Percentiles rank a stretch among this genome's conserved stretches.
Conservation (phyloP, 169 alveolate genomes). For the Eimeria acervulina region DNA sequence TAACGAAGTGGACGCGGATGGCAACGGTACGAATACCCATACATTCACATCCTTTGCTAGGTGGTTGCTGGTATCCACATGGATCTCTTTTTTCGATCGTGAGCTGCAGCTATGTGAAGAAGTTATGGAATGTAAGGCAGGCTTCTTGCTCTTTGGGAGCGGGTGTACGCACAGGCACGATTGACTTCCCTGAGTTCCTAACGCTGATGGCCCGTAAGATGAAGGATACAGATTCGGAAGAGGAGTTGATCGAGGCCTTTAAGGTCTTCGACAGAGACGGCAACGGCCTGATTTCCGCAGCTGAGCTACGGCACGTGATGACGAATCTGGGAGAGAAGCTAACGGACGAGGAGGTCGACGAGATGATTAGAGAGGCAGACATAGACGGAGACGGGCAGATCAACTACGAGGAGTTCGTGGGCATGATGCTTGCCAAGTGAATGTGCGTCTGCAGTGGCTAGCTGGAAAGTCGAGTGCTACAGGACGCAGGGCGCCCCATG, state of each 20-base stretch:
- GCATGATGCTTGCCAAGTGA: conserved; percentile 98
- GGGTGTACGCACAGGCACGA: conserved; percentile 89
- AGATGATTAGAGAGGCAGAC: conserved; percentile 99
- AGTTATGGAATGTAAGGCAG: background rate
- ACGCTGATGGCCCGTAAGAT: conserved; percentile 99
- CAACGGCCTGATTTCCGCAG: conserved; percentile 98
- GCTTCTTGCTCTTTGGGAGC: background rate
- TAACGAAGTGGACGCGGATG: conserved; percentile 97
- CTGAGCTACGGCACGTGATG: conserved; percentile 99
- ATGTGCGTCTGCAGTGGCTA: background rate
- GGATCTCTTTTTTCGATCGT: background rate
- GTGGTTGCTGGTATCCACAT: background rate
- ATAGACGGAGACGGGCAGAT: conserved; percentile 99
- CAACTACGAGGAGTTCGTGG: conserved; percentile 98
- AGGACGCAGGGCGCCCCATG: conserved; percentile 47
- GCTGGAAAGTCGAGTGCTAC: background rate
- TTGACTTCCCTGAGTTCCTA: conserved; percentile 99
- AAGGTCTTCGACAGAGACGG: conserved; percentile 99
- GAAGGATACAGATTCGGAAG: conserved; percentile 99
- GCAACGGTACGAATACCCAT: conserved; percentile 90
- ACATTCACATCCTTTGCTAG: background rate
- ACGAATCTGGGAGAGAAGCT: conserved; percentile 99
- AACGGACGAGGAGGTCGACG: conserved; percentile 99
- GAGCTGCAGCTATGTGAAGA: background rate
- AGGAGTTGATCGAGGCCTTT: conserved; percentile 99